Conservation (phyloP, 192 early-diverging fungal genomes). For the Endogone sp. region DNA sequence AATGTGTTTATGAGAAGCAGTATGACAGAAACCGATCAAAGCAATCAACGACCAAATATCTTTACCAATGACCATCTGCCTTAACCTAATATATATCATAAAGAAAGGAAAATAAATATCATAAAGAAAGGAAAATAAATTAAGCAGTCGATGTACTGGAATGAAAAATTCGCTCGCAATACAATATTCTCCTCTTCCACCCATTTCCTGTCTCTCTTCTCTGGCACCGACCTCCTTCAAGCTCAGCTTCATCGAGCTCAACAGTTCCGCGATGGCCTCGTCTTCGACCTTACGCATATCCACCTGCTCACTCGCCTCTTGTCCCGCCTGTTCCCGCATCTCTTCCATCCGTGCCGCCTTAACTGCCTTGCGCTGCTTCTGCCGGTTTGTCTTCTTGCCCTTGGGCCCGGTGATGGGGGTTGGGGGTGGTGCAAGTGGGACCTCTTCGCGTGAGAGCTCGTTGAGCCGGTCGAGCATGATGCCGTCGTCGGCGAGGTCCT, state of each 20-base stretch:
- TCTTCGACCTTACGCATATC: conserved; percentile 74
- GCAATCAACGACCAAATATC: background rate
- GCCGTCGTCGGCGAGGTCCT: conserved; percentile 14
- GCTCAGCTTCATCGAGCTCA: conserved; percentile 49
- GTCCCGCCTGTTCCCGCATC: conserved; percentile 65
- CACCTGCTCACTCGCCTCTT: conserved; percentile 70
- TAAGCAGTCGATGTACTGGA: background rate
- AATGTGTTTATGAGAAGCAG: background rate
- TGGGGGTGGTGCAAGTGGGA: conserved; percentile 14
- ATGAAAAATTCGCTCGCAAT: conserved; percentile 2
- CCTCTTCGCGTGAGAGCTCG: conserved; percentile 11
- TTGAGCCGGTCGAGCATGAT: conserved; percentile 23
- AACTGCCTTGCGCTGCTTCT: conserved; percentile 52
- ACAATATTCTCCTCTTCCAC: no score
- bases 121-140: background rate
- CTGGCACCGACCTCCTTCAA: background rate
- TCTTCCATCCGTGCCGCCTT: conserved; percentile 69
- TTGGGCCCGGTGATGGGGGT: conserved; percentile 15
- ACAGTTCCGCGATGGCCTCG: conserved; percentile 57
- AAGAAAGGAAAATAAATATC: no score
- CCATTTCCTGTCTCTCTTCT: no score
- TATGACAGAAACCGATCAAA: background rate
- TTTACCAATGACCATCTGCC: conserved; percentile 90
- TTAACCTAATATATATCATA: no score
- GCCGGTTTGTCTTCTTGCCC: conserved; percentile 48